phyloP scores from a whole-genome alignment of 192 early-diverging fungal species.

The Paraglomus brasilianum region DNA sequence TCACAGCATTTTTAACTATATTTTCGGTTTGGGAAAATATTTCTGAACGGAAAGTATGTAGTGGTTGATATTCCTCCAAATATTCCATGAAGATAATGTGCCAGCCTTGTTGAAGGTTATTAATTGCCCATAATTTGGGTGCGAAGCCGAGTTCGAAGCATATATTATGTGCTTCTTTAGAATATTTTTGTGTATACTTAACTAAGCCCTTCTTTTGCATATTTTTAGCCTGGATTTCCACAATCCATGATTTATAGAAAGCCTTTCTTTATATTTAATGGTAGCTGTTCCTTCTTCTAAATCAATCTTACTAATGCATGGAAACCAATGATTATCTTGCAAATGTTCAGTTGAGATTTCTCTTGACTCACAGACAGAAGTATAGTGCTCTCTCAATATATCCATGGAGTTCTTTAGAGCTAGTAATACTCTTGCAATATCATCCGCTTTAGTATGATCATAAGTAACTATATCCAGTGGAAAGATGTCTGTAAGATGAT shows the following conservation, averaged over 20 bases:
- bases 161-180: constrained; percentile 5
- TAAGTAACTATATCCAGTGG: too few relatives aligned
- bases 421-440: not conserved
- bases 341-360: not conserved
- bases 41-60: constrained; percentile 1
- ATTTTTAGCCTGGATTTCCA: not conserved
- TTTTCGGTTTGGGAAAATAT: not conserved
- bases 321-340: not conserved
- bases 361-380: not conserved
- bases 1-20: not conserved
- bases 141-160: constrained; percentile 7
- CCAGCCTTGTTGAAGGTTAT: not conserved
- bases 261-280: not conserved
- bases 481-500: too few relatives aligned
- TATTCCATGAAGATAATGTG: not conserved
- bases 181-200: constrained; percentile 3
- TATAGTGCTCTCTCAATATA: constrained; percentile 13
- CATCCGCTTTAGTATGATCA: not conserved
- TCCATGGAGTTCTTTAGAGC: not conserved
- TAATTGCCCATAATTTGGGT: constrained; percentile 1
- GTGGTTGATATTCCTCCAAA: constrained; percentile 3
- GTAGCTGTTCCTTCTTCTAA: not conserved
- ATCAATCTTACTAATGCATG: not conserved
- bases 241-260: not conserved
- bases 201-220: not conserved